phyloP scores from a whole-genome alignment of 371 early-diverging fungal genomes.

The Coemansia sp. region DNA sequence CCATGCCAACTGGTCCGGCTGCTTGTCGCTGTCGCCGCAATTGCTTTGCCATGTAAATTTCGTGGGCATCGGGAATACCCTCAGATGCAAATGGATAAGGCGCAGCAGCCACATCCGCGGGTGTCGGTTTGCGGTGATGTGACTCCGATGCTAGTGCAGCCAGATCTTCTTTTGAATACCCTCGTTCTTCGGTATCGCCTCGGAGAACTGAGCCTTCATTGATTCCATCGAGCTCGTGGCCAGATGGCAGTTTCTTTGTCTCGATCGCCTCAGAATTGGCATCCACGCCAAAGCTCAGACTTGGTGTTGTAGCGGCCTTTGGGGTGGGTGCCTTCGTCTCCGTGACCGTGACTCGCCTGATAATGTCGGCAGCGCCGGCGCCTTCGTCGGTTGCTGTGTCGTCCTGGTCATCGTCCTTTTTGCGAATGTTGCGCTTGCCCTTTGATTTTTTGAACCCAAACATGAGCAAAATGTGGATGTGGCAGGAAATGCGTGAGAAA shows the following conservation, averaged over 20 bases:
- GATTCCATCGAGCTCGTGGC: neutral
- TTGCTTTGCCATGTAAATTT: conserved; percentile 41
- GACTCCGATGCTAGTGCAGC: too few relatives aligned
- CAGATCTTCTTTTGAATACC: too few relatives aligned
- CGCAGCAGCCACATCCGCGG: too few relatives aligned
- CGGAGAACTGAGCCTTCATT: too few relatives aligned
- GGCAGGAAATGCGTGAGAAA: neutral
- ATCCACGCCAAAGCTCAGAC: neutral
- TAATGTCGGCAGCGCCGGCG: conserved; percentile 6
- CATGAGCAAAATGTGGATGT: conserved; percentile 12
- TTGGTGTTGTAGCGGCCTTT: neutral
- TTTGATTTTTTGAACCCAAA: conserved; percentile 42
- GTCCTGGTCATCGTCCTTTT: too few relatives aligned
- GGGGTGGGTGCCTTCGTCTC: conserved; percentile 11
- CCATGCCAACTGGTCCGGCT: conserved; percentile 8
- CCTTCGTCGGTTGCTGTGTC: conserved; percentile 4
- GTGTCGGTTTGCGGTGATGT: too few relatives aligned
- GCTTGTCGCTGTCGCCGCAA: conserved; percentile 42
- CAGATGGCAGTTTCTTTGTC: neutral
- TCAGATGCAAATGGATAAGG: conserved; percentile 37
- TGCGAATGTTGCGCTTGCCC: conserved; percentile 37
- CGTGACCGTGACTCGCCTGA: conserved; percentile 25
- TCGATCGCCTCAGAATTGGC: neutral
- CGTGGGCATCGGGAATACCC: conserved; percentile 38
- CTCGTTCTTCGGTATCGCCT: too few relatives aligned